Evolutionary conservation across 371 early-diverging fungal genomes (phyloP), one percentile per base, ranked within the genome.

Genomic region (Vavraia culicis): DNA sequence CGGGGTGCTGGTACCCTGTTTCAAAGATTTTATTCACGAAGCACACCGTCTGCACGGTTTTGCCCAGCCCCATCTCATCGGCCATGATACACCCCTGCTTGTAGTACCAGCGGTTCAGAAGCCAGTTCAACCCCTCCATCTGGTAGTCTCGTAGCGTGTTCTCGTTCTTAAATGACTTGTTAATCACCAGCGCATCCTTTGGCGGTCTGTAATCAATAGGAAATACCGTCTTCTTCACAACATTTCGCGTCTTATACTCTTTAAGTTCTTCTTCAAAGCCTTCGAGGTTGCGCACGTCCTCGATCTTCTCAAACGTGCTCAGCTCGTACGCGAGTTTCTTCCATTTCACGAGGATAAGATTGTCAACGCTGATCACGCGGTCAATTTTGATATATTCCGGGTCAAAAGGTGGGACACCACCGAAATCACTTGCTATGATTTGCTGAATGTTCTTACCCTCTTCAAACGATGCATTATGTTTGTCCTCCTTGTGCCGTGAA

Each of bases 21-120:
- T 77, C 68, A 82, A 84, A 46, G 88, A 74, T 62, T 83, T 88
- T 33, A 87, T 74, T 46, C 3, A 66, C 48, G 66, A 93, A 88
- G 9, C 88, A 81, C 40, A 94, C 90, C 1, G 83, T 80, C 65
- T 96, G 98, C 13, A 91, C 71, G 0, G 96, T 96, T 68, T 96
- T 94, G 33, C 96, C 96, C 38, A 94, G 76, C 48, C 94, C 96
- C 94, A 90, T 93, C 73, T 91, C 91, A 67, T 91, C 94, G 0
- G 98, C 95, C 58, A 96, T 66, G 53, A 96, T 95, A 32, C 98
- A 91, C 62, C 89, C 88, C 64, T 81, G 76, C 67, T 88, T 79
- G 44, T 74, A 74, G 55, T 83, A 82, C 94, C 94, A 94, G 20
- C 88, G 71, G 59, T 83, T 80, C n/a, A 88, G 81, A 78, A 91